Conservation (phyloP, 1,284 basidiomycete species). For the Microbotryum saponariae region DNA sequence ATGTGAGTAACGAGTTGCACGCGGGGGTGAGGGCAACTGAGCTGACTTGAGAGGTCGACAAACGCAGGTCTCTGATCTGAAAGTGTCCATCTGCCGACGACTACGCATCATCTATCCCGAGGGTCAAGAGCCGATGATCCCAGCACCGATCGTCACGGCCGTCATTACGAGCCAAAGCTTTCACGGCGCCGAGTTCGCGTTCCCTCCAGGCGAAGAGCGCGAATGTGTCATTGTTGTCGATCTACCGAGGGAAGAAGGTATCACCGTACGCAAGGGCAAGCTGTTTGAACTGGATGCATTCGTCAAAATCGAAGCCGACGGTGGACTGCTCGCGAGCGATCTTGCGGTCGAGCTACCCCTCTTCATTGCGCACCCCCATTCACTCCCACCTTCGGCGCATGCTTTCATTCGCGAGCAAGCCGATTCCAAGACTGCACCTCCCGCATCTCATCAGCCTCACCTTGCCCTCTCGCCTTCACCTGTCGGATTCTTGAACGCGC, state of each 20-base stretch:
- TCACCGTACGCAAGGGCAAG: conserved; percentile 29
- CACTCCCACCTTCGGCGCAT: conserved; percentile 32
- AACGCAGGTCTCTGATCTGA: conserved; percentile 30
- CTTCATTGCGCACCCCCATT: conserved; percentile 34
- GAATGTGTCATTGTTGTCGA: conserved; percentile 10
- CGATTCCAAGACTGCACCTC: neutral
- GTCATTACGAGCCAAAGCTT: conserved; percentile 25
- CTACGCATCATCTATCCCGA: conserved; percentile 28
- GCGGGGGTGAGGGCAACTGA: neutral
- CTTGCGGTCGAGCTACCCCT: conserved; percentile 36
- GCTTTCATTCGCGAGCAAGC: conserved; percentile 11
- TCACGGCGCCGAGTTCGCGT: conserved; percentile 31
- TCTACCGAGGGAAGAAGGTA: conserved; percentile 28
- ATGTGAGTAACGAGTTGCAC: conserved; percentile 9
- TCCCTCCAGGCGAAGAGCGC: conserved; percentile 29
- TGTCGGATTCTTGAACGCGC: neutral
- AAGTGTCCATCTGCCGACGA: conserved; percentile 30
- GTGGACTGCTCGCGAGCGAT: conserved; percentile 33
- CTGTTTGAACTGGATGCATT: conserved; percentile 35
- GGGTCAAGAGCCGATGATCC: conserved; percentile 3
- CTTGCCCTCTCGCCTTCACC: neutral
- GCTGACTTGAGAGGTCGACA: neutral
- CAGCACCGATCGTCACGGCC: conserved; percentile 26
- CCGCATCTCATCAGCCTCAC: neutral
- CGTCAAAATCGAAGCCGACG: conserved; percentile 32